Conservation (phyloP, 805 yeast genomes). For the Ascoidea tarda region DNA sequence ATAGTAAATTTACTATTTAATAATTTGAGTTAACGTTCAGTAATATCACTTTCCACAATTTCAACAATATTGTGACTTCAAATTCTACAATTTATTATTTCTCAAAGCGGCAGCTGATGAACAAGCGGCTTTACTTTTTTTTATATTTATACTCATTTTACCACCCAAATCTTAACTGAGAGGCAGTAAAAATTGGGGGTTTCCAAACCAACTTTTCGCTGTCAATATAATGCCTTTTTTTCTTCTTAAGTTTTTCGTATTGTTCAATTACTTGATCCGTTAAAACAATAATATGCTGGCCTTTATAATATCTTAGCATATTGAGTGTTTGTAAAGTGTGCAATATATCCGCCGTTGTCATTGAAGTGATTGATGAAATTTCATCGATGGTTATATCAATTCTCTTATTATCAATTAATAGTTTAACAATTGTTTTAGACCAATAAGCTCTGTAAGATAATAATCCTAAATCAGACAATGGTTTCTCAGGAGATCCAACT, state of each 20-base stretch:
- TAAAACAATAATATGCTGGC: slow-evolving; percentile 80
- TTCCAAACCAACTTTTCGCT: slow-evolving; percentile 72
- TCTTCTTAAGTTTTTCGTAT: slow-evolving; percentile 53
- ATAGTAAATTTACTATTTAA: too few relatives aligned
- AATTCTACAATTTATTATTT: too few relatives aligned
- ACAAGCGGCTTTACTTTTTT: too few relatives aligned
- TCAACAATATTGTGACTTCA: too few relatives aligned
- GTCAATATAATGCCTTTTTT: slow-evolving; percentile 64
- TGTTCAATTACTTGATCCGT: slow-evolving; percentile 71
- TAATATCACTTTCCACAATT: too few relatives aligned
- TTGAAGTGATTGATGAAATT: slow-evolving; percentile 69
- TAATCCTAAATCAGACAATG: slow-evolving; percentile 87
- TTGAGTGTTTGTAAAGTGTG: slow-evolving; percentile 88
- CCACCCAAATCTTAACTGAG: slow-evolving; percentile 94
- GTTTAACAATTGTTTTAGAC: slow-evolving; percentile 77
- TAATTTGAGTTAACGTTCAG: too few relatives aligned
- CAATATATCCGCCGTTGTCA: slow-evolving; percentile 92
- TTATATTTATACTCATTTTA: slow-evolving; percentile 16
- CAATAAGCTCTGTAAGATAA: slow-evolving; percentile 90
- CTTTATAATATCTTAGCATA: slow-evolving; percentile 83
- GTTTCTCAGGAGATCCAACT: slow-evolving; percentile 95
- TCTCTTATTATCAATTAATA: slow-evolving; percentile 55
- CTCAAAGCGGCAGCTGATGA: too few relatives aligned
- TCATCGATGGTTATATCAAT: slow-evolving; percentile 73
- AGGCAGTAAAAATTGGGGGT: slow-evolving; percentile 90